A percentile compares a stretch with the other conserved stretches of the same genome.
These are phyloP conservation scores for Pseudogymnoascus sp. DNA, from an alignment of 2,329 filamentous ascomycete species.

Conservation along the genomic window DNA sequence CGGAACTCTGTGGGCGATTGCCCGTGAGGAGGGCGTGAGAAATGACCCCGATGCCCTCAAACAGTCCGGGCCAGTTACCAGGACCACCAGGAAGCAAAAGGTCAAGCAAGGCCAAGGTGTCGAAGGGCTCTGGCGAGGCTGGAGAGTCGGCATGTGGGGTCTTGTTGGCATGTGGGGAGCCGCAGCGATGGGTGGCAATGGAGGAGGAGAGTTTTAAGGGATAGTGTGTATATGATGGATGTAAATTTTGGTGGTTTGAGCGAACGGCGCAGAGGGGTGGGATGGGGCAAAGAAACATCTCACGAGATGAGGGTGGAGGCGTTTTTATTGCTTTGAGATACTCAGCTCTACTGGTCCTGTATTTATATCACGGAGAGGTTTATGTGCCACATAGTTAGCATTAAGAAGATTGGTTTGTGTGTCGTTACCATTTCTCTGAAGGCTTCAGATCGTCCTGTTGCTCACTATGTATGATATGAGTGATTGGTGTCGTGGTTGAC, in stretches of 20 bases:
- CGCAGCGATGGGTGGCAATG: constrained; percentile 22
- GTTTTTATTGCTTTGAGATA: constrained; percentile 3
- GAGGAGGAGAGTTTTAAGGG: constrained; percentile 24
- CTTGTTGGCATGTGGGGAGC: constrained; percentile 42
- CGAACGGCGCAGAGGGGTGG: neutral
- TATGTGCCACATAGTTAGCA: neutral
- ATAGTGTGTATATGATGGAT: neutral
- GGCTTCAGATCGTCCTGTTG: neutral
- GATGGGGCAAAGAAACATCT: neutral
- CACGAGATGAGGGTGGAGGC: neutral
- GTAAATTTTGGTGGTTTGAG: constrained; percentile 5
- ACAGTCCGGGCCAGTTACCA: constrained; percentile 3
- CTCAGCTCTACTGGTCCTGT: neutral
- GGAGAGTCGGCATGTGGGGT: constrained; percentile 49
- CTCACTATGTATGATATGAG: neutral
- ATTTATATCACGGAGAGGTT: neutral
- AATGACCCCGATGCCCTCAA: neutral
- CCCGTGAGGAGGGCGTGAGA: constrained; percentile 64
- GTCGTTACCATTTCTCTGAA: neutral
- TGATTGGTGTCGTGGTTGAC: neutral
- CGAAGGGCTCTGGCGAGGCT: constrained; percentile 48
- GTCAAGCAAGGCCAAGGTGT: constrained; percentile 42
- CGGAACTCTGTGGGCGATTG: constrained; percentile 85
- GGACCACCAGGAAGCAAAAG: constrained; percentile 5
- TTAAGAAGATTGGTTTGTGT: neutral